A percentile compares a stretch with the other conserved stretches of the same genome.
These are phyloP conservation scores for Colletotrichum tropicicola DNA, from an alignment of 2,329 filamentous ascomycete species.

Conservation along the genomic window DNA sequence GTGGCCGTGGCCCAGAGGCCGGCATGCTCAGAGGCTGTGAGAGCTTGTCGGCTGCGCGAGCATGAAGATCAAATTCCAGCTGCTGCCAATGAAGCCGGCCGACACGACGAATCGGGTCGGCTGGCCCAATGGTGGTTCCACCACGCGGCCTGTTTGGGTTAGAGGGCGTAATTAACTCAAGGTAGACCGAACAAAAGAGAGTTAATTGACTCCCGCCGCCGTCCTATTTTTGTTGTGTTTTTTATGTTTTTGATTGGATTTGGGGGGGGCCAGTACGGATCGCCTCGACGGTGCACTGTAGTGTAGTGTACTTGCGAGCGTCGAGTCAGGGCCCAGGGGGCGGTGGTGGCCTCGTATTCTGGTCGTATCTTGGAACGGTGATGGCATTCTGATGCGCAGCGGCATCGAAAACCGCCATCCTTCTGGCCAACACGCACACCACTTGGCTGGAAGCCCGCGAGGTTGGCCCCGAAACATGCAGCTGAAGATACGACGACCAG, in stretches of 20 bases:
- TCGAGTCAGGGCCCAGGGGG: neutral
- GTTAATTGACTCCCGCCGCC: constrained; percentile 19
- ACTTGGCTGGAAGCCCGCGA: no score
- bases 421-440: no score
- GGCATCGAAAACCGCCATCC: no score
- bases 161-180: constrained; percentile 9
- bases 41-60: no score
- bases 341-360: no score
- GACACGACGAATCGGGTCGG: constrained; percentile 4
- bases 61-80: constrained; percentile 1
- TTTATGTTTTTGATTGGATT: no score
- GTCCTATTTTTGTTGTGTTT: constrained; percentile 21
- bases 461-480: no score
- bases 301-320: neutral
- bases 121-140: neutral
- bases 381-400: no score
- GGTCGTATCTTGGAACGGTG: no score
- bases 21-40: no score
- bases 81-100: neutral
- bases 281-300: neutral
- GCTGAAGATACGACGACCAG: no score
- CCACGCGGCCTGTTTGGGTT: neutral
- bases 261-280: neutral
- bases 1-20: no score
- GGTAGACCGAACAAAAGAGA: constrained; percentile 16